A percentile compares a stretch with the other conserved stretches of the same genome.
phyloP scores from a whole-genome alignment of 495 filamentous ascomycete species.

The Pseudoneurospora amorphoporcata region DNA sequence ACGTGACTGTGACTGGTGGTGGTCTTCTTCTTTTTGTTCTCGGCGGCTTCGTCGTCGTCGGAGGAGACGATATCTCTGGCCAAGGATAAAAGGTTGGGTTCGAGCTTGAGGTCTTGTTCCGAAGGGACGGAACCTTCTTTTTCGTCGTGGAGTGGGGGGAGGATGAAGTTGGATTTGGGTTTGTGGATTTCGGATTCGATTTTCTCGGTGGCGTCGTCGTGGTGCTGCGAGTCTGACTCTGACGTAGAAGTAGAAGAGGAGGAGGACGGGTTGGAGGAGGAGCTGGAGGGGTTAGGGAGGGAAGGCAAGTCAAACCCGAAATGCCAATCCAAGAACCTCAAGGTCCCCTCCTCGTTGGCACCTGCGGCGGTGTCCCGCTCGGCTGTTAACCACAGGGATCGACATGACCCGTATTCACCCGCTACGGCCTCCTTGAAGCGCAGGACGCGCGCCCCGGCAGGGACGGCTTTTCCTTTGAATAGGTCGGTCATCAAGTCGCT shows the following conservation, averaged over 20 bases:
- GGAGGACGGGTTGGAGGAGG: too few relatives aligned
- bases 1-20: slow-evolving; percentile 18
- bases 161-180: slow-evolving; percentile 23
- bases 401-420: slow-evolving; percentile 42
- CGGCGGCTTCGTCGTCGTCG: too few relatives aligned
- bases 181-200: slow-evolving; percentile 41
- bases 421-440: slow-evolving; percentile 78
- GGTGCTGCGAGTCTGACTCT: too few relatives aligned
- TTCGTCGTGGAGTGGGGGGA: slow-evolving; percentile 24
- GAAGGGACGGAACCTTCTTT: slow-evolving; percentile 39
- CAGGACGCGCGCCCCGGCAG: slow-evolving; percentile 54
- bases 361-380: slow-evolving; percentile 56
- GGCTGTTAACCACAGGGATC: slow-evolving; percentile 71
- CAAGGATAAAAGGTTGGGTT: slow-evolving; percentile 53
- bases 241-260: too few relatives aligned
- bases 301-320: slow-evolving; percentile 76
- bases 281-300: slow-evolving; percentile 2
- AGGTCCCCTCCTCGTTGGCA: too few relatives aligned
- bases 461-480: slow-evolving; percentile 45
- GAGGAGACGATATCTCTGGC: slow-evolving; percentile 46
- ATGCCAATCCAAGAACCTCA: slow-evolving; percentile 61
- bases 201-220: slow-evolving; percentile 22
- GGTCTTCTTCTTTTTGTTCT: slow-evolving; percentile 18
- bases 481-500: slow-evolving; percentile 58
- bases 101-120: slow-evolving; percentile 38